Evolutionary conservation across 169 alveolate species (phyloP), one percentile per base, ranked within the genome.

Genomic region (Eimeria praecox): DNA sequence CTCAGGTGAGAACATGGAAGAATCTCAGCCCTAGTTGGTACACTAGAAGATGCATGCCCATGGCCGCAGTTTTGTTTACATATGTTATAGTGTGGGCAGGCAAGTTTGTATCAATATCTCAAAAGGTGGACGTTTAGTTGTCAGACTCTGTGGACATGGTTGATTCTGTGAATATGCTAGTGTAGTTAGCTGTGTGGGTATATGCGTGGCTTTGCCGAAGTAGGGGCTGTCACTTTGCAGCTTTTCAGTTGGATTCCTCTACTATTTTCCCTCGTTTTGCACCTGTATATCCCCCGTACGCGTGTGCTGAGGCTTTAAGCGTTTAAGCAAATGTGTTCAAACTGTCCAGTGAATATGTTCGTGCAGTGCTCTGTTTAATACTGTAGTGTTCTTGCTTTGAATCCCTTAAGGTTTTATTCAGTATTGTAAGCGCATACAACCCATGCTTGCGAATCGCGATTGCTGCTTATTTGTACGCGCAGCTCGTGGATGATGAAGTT

Each of bases 401-500:
- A 30, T 22, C 5, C 40, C 38, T 2, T 24, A 22, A 20, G 44
- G 22, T 8, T 62, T 66, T 66, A 12, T 33, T 22, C 0, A 10
- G 14, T 0, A 66, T 3, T 66, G 78, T n/a, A 30, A 1, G 2
- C 22, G 35, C 42, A 22, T 5, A 62, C 9, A 62, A 27, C 73
- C 40, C 54, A 38, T 38, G 6, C 22, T 24, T 27, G 16, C n/a
- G 73, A 33, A 62, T 6, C 38, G 42, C n/a, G 18, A 5, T n/a
- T 2, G 49, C 2, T 38, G 30, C 54, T 38, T 20, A 69, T 49
- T 52, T 46, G n/a, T 75, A 44, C 64, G 80, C 56, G 56, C 91
- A 85, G 94, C 87, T 87, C n/a, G 98, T 98, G 46, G 99, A 98
- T 78, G 95, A 87, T 24, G 98, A 97, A 75, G 98, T 97, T 30